Conservation (phyloP, 805 yeast species). For the Yarrowia deformans region DNA sequence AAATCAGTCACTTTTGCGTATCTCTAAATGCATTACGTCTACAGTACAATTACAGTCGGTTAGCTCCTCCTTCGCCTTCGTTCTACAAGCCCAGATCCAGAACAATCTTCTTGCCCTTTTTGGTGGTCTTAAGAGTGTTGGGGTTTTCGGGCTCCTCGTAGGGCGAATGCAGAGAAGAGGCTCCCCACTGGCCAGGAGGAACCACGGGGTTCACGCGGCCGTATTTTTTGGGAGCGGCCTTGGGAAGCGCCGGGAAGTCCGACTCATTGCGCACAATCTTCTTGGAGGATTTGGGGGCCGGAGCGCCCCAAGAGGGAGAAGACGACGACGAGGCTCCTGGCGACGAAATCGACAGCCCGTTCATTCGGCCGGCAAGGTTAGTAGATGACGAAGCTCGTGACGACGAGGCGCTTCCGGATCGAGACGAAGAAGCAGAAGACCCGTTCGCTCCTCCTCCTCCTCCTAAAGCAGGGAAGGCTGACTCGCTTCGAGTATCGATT, state of each 20-base stretch:
- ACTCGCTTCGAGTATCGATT: slow-evolving; percentile 21
- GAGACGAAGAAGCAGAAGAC: slow-evolving; percentile 26
- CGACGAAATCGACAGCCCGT: slow-evolving; percentile 36
- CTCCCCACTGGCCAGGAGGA: slow-evolving; percentile 32
- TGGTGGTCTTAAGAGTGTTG: slow-evolving; percentile 26
- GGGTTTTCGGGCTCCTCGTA: slow-evolving; percentile 39
- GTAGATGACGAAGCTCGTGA: slow-evolving; percentile 21
- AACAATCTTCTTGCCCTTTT: slow-evolving; percentile 39
- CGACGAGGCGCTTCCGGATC: slow-evolving; percentile 12
- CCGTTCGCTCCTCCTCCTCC: background rate
- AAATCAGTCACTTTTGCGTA: too few relatives aligned
- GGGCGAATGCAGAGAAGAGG: slow-evolving; percentile 3
- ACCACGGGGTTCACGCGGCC: slow-evolving; percentile 37
- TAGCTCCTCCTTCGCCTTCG: background rate
- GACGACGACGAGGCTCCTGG: background rate
- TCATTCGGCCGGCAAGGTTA: slow-evolving; percentile 38
- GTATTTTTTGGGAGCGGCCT: slow-evolving; percentile 27
- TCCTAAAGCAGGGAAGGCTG: slow-evolving; percentile 35
- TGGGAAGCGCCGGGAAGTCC: slow-evolving; percentile 42
- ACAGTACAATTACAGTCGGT: background rate
- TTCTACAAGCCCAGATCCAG: slow-evolving; percentile 29
- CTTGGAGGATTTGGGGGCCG: slow-evolving; percentile 28
- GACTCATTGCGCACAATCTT: slow-evolving; percentile 39
- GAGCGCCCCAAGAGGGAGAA: slow-evolving; percentile 23
- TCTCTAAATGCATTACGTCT: slow-evolving; percentile 21